A percentile compares a stretch with the other conserved stretches of the same genome.
Evolutionary conservation across 2,329 filamentous ascomycete genomes (phyloP).

Genomic region (Monosporascus sp.): DNA sequence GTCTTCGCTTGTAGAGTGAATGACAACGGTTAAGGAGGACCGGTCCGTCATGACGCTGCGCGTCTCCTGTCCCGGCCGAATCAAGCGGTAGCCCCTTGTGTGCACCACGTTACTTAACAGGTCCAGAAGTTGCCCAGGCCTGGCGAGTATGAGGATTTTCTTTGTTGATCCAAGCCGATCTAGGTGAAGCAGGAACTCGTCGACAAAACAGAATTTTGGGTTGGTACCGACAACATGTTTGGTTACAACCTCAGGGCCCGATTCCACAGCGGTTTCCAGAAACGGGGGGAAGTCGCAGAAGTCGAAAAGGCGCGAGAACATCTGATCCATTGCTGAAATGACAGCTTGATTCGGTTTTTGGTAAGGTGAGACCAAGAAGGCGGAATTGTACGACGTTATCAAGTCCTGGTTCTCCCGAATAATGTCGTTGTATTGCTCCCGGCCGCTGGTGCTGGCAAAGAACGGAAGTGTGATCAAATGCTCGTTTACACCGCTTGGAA

Average conservation of each 20-base stretch:
- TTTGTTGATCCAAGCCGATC: conserved; percentile 32
- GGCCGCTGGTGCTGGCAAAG: conserved; percentile 37
- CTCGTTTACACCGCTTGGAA: conserved; percentile 31
- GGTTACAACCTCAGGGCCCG: conserved; percentile 38
- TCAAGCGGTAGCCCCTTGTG: conserved; percentile 28
- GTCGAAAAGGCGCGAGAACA: conserved; percentile 47
- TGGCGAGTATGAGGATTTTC: conserved; percentile 49
- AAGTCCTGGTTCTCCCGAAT: conserved; percentile 40
- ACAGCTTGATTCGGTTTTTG: conserved; percentile 34
- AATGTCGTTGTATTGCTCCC: conserved; percentile 47
- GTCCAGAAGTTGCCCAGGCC: conserved; percentile 43
- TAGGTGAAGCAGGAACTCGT: conserved; percentile 46
- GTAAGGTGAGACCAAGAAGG: conserved; percentile 36
- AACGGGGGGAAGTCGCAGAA: conserved; percentile 55
- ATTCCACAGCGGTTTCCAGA: conserved; percentile 37
- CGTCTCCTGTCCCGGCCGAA: conserved; percentile 20
- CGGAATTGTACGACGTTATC: conserved; percentile 36
- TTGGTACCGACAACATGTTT: conserved; percentile 53
- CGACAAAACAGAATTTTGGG: conserved; percentile 55
- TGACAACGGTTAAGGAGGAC: conserved; percentile 30
- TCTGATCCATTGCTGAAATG: conserved; percentile 41
- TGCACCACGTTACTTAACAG: conserved; percentile 47
- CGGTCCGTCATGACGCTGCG: conserved; percentile 7
- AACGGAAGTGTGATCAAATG: conserved; percentile 54
- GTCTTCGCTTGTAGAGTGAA: conserved; percentile 36